Evolutionary conservation across 2,329 filamentous ascomycete species (phyloP).

Genomic region (Aspergillus fumigatus): DNA sequence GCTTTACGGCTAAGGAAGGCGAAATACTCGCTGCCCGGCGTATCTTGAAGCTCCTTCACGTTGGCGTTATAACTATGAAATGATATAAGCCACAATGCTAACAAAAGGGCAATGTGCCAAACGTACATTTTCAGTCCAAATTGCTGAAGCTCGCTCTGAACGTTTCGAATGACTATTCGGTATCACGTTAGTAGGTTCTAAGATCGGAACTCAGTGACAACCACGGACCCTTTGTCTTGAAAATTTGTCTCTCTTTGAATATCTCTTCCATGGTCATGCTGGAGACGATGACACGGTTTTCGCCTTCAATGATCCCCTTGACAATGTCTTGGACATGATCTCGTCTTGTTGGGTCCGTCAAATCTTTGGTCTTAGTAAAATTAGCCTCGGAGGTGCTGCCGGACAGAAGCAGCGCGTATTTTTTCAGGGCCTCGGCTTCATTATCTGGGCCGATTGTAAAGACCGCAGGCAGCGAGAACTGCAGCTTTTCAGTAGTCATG

Average conservation of each 20-base stretch:
- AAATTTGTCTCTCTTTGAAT: conserved; percentile 70
- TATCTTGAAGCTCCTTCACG: conserved; percentile 83
- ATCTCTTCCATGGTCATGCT: conserved; percentile 94
- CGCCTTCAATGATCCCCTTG: conserved; percentile 85
- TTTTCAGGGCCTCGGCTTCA: conserved; percentile 64
- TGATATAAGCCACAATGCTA: conserved; percentile 1
- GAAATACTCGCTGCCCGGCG: conserved; percentile 77
- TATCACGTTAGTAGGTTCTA: too few species aligned
- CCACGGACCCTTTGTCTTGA: conserved; percentile 60
- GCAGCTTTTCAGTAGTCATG: conserved; percentile 85
- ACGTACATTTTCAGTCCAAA: conserved; percentile 69
- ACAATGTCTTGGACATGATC: conserved; percentile 78
- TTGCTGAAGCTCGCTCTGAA: conserved; percentile 73
- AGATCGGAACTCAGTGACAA: conserved; percentile 19
- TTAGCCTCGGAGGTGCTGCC: conserved; percentile 49
- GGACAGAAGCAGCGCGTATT: conserved; percentile 76
- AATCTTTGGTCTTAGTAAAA: conserved; percentile 29
- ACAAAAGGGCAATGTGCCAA: neutral
- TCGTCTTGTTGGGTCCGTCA: conserved; percentile 43
- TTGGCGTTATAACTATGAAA: conserved; percentile 60
- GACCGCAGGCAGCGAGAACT: conserved; percentile 75
- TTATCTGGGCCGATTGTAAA: conserved; percentile 82
- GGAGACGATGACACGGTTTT: conserved; percentile 76
- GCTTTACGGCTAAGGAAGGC: conserved; percentile 76
- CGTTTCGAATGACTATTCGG: conserved; percentile 59